Percentiles rank a stretch among this genome's conserved stretches.
phyloP scores from a whole-genome alignment of 352 stramenopile species.

The Globisporangium acanthophoron region DNA sequence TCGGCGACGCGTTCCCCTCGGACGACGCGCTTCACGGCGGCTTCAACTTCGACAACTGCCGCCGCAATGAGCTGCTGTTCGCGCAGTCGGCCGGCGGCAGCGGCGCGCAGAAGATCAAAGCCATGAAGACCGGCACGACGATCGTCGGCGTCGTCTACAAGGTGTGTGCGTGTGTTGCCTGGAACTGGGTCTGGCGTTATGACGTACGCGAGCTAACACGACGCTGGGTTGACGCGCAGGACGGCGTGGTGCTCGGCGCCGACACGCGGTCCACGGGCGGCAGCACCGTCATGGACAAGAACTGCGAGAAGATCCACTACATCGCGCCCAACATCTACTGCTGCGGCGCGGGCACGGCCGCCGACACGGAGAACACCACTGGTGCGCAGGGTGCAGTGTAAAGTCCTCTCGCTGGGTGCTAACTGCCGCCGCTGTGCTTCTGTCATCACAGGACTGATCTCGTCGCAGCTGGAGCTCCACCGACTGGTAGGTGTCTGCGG shows the following conservation, averaged over 20 bases:
- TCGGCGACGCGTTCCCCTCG: slow-evolving; percentile 60
- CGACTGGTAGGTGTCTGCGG: slow-evolving; percentile 67
- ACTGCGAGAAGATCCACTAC: slow-evolving; percentile 99
- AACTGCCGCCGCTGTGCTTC: not conserved
- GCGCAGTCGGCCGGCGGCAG: slow-evolving; percentile 18
- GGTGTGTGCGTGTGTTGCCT: slow-evolving; percentile 9
- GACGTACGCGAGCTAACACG: not conserved
- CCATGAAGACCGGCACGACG: slow-evolving; percentile 95
- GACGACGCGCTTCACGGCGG: slow-evolving; percentile 58
- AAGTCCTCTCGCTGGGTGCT: not conserved
- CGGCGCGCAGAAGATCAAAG: slow-evolving; percentile 61
- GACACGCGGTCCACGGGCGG: slow-evolving; percentile 97
- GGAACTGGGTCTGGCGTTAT: not conserved
- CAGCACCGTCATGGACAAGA: slow-evolving; percentile 97
- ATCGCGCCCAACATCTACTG: slow-evolving; percentile 99
- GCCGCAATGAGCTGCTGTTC: slow-evolving; percentile 89
- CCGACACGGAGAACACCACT: slow-evolving; percentile 95
- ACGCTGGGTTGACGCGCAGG: slow-evolving; percentile 21
- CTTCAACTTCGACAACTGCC: slow-evolving; percentile 93
- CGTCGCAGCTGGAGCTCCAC: slow-evolving; percentile 94
- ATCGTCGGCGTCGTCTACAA: slow-evolving; percentile 97
- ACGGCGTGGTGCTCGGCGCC: slow-evolving; percentile 95
- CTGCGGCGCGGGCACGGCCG: slow-evolving; percentile 95
- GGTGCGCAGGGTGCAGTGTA: slow-evolving; percentile 10
- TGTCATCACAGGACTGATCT: slow-evolving; percentile 41